Conservation (phyloP, 116 monocot species). For the Cymodocea nodosa region DNA sequence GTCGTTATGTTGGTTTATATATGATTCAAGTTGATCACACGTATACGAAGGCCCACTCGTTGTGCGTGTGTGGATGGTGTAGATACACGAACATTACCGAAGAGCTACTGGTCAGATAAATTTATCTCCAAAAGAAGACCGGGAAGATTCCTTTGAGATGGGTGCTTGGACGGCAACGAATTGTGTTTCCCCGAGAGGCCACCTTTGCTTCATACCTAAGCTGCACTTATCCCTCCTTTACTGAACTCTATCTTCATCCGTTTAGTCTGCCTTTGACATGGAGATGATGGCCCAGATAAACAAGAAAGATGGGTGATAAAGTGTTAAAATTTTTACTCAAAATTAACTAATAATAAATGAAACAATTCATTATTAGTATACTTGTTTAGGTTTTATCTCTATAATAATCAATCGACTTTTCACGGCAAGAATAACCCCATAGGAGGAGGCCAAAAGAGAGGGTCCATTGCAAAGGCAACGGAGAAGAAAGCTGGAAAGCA, state of each 20-base stretch:
- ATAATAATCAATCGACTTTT: no score
- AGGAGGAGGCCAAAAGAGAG: not conserved
- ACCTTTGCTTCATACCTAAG: slow-evolving; percentile 7
- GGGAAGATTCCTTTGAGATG: not conserved
- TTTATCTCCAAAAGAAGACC: no score
- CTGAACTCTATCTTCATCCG: not conserved
- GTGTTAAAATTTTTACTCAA: no score
- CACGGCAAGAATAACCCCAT: not conserved
- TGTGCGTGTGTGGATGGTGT: not conserved
- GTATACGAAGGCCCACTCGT: not conserved
- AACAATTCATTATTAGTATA: no score
- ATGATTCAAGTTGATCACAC: no score
- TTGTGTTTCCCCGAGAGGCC: not conserved
- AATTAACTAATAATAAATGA: no score
- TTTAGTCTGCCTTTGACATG: not conserved
- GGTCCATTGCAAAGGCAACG: not conserved
- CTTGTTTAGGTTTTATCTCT: no score
- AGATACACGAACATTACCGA: not conserved
- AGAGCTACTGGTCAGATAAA: not conserved
- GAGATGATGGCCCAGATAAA: not conserved
- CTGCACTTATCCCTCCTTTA: not conserved
- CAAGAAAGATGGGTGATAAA: no score
- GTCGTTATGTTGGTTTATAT: not conserved
- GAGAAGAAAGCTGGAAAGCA: slow-evolving; percentile 4
- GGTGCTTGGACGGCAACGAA: not conserved